Evolutionary conservation across 306 rosid genomes (phyloP), one percentile per base, ranked within the genome.

Genomic region (Cyamopsis tetragonoloba): DNA sequence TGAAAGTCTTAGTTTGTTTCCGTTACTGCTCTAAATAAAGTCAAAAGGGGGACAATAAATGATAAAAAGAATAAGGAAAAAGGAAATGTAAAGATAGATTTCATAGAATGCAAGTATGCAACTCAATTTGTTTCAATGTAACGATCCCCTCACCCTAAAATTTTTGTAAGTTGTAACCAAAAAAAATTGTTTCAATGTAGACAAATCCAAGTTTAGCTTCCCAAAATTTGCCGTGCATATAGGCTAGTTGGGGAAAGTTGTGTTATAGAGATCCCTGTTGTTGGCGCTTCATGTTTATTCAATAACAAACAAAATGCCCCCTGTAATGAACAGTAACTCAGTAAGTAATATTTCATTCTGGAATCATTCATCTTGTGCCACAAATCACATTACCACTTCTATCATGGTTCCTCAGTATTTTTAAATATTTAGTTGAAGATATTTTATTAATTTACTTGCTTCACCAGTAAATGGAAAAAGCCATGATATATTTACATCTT

Each of bases 1-100:
- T 53, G 62, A 47, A 66, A 76, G 31, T 26, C 39, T 71, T 64
- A 26, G 71, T 59, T 34, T 62, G 44, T 32, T 74, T 35, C 51
- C 69, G 9, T 42, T 14, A 5, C 42, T 26, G 24, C 54, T 8
- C 46, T 71, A 57, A 65, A 68, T 37, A 55, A 62, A 46, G 27
- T 1, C 35, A 37, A 50, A 37, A 31, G n/a, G 10, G 46, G 30
- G 34, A 15, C 37, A 74, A 2, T 42, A 58, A 70, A 39, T 27
- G 46, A 38, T 20, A 20, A 6, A 56, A 62, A 20, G 17, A 3
- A 51, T n/a, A 35, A 24, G 19, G 38, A 31, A 28, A n/a, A 41
- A 68, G n/a, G 8, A 0, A 24, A 44, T 26, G 18, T 17, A 26
- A 46, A 50, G 19, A 19, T 31, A n/a, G 23, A 59, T 49, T 43